phyloP scores from a whole-genome alignment of 2,329 filamentous ascomycete species.

The Cladosporium austrohemisphaericum region DNA sequence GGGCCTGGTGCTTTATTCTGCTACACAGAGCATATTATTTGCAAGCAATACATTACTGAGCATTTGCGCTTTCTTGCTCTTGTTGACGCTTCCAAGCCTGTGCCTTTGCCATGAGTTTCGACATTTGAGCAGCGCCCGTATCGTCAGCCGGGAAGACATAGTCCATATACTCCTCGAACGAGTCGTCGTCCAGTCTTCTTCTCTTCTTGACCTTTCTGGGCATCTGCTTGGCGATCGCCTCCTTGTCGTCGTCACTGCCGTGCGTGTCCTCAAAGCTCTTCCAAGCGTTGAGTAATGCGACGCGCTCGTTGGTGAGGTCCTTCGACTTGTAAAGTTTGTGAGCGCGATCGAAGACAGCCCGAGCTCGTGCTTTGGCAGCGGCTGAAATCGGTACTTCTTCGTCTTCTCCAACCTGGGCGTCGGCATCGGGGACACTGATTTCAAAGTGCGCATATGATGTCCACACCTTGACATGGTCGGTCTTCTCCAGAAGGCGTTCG shows the following conservation, averaged over 20 bases:
- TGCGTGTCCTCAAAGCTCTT: constrained; percentile 86
- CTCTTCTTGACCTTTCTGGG: constrained; percentile 88
- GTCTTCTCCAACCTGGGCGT: constrained; percentile 55
- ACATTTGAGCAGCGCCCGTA: constrained; percentile 66
- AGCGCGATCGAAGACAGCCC: constrained; percentile 79
- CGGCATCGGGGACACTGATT: constrained; percentile 79
- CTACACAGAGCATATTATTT: no score
- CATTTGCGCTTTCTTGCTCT: constrained; percentile 20
- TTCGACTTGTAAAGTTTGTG: constrained; percentile 83
- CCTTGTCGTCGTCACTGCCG: constrained; percentile 69
- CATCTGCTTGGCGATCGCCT: constrained; percentile 88
- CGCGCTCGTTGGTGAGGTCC: constrained; percentile 90
- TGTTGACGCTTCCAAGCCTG: constrained; percentile 77
- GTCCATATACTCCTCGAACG: constrained; percentile 94
- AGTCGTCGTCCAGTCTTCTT: constrained; percentile 85
- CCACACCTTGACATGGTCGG: constrained; percentile 99
- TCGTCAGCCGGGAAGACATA: constrained; percentile 97
- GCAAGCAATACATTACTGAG: background rate
- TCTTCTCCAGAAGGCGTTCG: constrained; percentile 86
- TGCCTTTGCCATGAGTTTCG: constrained; percentile 78
- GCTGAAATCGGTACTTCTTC: constrained; percentile 66
- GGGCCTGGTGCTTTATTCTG: no score
- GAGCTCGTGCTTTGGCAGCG: constrained; percentile 75
- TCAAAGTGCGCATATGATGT: constrained; percentile 98
- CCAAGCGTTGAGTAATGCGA: constrained; percentile 87